Conservation (phyloP, 768 basidiomycete genomes). For the Russula sp. region DNA sequence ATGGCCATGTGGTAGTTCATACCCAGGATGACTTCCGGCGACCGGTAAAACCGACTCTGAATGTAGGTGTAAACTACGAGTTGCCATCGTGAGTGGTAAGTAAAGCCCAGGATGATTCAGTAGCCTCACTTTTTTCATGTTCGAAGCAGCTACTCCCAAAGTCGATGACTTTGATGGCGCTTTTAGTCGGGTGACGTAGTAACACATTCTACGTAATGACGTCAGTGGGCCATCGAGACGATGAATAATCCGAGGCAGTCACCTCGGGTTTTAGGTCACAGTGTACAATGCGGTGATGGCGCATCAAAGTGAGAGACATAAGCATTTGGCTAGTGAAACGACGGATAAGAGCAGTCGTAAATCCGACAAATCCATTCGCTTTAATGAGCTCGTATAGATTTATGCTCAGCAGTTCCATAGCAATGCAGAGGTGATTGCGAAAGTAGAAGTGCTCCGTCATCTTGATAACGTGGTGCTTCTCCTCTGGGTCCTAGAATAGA, state of each 20-base stretch:
- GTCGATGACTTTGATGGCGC: conserved; percentile 96
- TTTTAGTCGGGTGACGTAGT: conserved; percentile 89
- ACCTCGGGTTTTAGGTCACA: conserved; percentile 99
- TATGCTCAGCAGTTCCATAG: conserved; percentile 95
- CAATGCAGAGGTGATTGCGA: conserved; percentile 95
- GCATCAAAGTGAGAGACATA: conserved; percentile 83
- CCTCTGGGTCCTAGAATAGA: conserved; percentile 73
- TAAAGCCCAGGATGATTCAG: background rate
- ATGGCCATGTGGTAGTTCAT: conserved; percentile 99
- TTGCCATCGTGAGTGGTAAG: conserved; percentile 2
- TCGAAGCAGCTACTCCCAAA: conserved; percentile 99
- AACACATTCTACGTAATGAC: conserved; percentile 68
- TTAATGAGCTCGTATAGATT: conserved; percentile 99
- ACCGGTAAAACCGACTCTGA: conserved; percentile 99
- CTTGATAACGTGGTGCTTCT: conserved; percentile 94
- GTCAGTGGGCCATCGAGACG: conserved; percentile 6
- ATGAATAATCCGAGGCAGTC: background rate
- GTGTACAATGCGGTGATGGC: conserved; percentile 95
- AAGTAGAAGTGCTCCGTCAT: conserved; percentile 99
- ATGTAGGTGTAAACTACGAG: conserved; percentile 94
- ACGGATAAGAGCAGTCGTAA: conserved; percentile 89
- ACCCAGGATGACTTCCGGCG: conserved; percentile 96
- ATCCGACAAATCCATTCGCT: conserved; percentile 97
- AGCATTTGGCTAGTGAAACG: conserved; percentile 97
- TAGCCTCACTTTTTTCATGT: conserved; percentile 85